Percentiles rank a stretch among this genome's conserved stretches.
These are phyloP conservation scores for Phytophthora pinifolia DNA, from an alignment of 352 stramenopile genomes.

Conservation along the genomic window DNA sequence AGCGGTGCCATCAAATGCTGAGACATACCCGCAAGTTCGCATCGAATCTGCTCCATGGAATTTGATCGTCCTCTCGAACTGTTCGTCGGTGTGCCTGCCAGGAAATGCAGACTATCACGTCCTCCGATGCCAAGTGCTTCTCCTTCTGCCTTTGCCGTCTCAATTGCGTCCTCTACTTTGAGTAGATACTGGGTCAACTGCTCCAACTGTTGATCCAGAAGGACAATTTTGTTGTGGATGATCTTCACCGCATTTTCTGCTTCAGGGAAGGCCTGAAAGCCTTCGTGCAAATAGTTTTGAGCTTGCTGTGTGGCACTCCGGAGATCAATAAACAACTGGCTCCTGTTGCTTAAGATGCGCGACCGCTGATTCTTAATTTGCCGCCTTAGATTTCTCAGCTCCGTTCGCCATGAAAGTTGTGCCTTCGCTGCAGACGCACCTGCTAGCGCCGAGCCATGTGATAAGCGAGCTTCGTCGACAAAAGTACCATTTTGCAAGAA, in stretches of 20 bases:
- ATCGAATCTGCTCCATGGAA: constrained; percentile 60
- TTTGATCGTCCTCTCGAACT: constrained; percentile 28
- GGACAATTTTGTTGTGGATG: constrained; percentile 79
- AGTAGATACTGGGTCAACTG: constrained; percentile 57
- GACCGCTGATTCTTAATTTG: constrained; percentile 85
- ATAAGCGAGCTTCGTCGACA: constrained; percentile 52
- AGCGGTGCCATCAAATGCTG: constrained; percentile 74
- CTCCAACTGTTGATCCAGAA: constrained; percentile 76
- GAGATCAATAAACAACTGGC: constrained; percentile 80
- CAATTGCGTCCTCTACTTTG: constrained; percentile 76
- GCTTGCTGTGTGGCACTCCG: constrained; percentile 80
- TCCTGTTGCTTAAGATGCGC: constrained; percentile 77
- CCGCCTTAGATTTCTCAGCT: constrained; percentile 70
- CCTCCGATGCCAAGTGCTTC: constrained; percentile 46
- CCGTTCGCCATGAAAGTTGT: constrained; percentile 58
- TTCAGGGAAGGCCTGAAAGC: constrained; percentile 66
- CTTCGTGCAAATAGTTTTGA: constrained; percentile 86
- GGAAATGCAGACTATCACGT: constrained; percentile 64
- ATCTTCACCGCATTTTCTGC: constrained; percentile 83
- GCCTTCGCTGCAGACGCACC: constrained; percentile 50
- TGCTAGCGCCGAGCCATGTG: constrained; percentile 36
- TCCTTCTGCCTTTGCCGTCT: constrained; percentile 58
- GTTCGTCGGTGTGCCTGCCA: constrained; percentile 36
- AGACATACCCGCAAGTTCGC: constrained; percentile 70
- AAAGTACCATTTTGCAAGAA: constrained; percentile 82